phyloP scores from a whole-genome alignment of 2,329 filamentous ascomycete genomes.

The Beauveria pseudobassiana region DNA sequence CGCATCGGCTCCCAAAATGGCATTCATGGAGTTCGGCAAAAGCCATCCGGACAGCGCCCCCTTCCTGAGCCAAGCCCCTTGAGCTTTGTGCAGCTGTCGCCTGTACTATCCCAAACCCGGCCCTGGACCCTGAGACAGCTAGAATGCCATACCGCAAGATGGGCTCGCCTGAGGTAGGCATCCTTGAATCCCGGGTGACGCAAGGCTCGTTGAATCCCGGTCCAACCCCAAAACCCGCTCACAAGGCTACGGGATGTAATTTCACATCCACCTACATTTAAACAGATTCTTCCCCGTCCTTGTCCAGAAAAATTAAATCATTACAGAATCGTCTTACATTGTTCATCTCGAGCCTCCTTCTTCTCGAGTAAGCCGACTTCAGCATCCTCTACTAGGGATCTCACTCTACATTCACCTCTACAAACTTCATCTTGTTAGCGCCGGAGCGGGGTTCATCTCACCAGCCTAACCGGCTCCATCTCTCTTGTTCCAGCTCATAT shows the following conservation, averaged over 20 bases:
- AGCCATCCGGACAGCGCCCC: constrained; percentile 3
- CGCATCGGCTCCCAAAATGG: not conserved
- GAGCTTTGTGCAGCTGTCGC: not conserved
- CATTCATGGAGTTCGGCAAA: not conserved
- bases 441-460: constrained; percentile 5
- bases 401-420: not conserved
- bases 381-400: not conserved
- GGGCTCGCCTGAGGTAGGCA: no score
- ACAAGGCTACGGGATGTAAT: constrained; percentile 5
- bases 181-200: not conserved
- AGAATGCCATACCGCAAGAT: not conserved
- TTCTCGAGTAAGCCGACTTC: not conserved
- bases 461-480: not conserved
- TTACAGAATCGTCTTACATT: not conserved
- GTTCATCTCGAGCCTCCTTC: not conserved
- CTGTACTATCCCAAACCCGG: not conserved
- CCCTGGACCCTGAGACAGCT: constrained; percentile 2
- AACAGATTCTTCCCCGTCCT: constrained; percentile 6
- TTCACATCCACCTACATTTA: constrained; percentile 7
- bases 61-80: not conserved
- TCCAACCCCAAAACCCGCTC: not conserved
- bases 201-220: constrained; percentile 6
- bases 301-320: not conserved
- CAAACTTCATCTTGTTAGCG: constrained; percentile 1
- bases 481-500: not conserved